Percentiles rank a stretch among this genome's conserved stretches.
These are phyloP conservation scores for Puya raimondii DNA, from an alignment of 176 grass and related monocot species.

Conservation along the genomic window DNA sequence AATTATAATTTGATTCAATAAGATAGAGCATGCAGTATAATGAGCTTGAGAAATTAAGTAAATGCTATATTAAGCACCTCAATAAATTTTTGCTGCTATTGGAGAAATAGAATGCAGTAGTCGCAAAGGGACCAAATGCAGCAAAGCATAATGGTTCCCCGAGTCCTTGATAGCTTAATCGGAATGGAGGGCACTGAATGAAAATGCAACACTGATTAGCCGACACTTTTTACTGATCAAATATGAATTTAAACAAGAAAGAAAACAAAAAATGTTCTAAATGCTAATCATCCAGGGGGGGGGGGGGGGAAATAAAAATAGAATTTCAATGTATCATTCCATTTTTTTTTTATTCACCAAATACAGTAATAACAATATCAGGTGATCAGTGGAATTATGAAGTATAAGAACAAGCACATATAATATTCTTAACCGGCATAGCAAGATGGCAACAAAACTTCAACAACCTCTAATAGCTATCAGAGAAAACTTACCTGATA, in stretches of 20 bases:
- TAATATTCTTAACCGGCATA: no score
- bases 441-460: not conserved
- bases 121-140: conserved; percentile 92
- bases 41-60: conserved; percentile 2
- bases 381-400: no score
- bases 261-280: no score
- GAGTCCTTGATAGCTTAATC: conserved; percentile 79
- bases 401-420: no score
- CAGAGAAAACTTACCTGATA: conserved; percentile 52
- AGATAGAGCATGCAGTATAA: not conserved
- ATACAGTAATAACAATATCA: no score
- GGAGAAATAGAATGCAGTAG: conserved; percentile 76
- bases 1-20: conserved; percentile 14
- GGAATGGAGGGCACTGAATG: conserved; percentile 71
- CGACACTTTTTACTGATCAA: not conserved
- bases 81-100: conserved; percentile 36
- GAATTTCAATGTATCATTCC: no score
- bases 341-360: no score
- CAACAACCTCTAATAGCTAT: not conserved
- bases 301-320: no score
- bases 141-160: conserved; percentile 85
- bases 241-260: not conserved
- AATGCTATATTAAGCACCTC: conserved; percentile 24
- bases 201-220: not conserved
- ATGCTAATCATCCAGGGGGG: no score